A percentile compares a stretch with the other conserved stretches of the same genome.
These are phyloP conservation scores for Diplogelasinospora grovesii DNA, from an alignment of 495 filamentous ascomycete genomes.

Conservation along the genomic window DNA sequence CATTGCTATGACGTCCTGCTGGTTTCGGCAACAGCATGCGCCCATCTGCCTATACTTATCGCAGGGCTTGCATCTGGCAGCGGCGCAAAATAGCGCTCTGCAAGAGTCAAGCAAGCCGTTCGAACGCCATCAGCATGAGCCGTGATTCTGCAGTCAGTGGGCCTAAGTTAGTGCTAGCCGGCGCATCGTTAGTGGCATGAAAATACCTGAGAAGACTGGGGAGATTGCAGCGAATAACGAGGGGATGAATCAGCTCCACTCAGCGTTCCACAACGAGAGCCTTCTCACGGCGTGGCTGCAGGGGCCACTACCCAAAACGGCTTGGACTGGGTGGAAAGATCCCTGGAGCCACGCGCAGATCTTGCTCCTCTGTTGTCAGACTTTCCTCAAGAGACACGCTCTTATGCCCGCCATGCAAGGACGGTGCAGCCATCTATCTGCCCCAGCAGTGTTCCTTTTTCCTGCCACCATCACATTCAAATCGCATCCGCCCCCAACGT, in stretches of 20 bases:
- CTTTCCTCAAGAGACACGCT: slow-evolving; percentile 2
- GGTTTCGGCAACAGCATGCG: too few species aligned
- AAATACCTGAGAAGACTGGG: not conserved
- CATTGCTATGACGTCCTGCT: too few species aligned
- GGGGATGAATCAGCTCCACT: not conserved
- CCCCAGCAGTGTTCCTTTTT: not conserved
- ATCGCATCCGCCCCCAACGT: not conserved
- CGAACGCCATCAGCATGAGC: not conserved
- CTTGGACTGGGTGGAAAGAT: slow-evolving; percentile 23
- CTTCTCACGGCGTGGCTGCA: slow-evolving; percentile 15
- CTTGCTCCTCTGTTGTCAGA: slow-evolving; percentile 15
- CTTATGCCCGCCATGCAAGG: slow-evolving; percentile 8
- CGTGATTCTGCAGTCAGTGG: not conserved
- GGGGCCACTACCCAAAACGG: slow-evolving; percentile 18
- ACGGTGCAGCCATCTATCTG: slow-evolving; percentile 3
- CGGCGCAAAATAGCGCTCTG: not conserved
- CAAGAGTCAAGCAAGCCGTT: not conserved
- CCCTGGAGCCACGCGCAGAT: slow-evolving; percentile 34
- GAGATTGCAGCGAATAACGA: too few species aligned
- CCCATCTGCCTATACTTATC: too few species aligned
- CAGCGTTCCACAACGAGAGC: not conserved
- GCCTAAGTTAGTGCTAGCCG: not conserved
- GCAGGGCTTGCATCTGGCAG: too few species aligned
- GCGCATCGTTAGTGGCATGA: not conserved
- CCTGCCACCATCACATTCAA: not conserved